Evolutionary conservation across 2,329 filamentous ascomycete species (phyloP).

Genomic region (Claviceps lovelessii): DNA sequence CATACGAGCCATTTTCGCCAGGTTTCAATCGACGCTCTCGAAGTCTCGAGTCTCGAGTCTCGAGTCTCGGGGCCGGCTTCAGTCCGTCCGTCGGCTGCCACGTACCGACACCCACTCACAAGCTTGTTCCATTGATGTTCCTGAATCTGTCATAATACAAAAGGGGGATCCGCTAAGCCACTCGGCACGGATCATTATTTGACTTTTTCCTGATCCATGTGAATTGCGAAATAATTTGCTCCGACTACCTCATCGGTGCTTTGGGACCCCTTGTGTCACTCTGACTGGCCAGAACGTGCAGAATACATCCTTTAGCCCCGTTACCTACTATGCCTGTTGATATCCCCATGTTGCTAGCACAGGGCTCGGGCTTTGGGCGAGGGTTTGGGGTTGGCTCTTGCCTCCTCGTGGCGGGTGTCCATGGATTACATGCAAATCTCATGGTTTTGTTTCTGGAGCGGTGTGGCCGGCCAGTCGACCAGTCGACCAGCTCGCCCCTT

Average conservation of each 20-base stretch:
- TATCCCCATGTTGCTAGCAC: neutral
- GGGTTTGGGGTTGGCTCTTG: neutral
- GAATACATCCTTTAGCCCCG: neutral
- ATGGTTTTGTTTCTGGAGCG: neutral
- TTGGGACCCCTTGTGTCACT: neutral
- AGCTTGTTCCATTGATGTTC: neutral
- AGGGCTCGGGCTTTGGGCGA: neutral
- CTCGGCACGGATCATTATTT: slow-evolving; percentile 2
- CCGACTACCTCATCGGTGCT: slow-evolving; percentile 6
- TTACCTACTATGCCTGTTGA: neutral
- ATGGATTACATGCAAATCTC: neutral
- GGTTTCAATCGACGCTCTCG: too few species aligned
- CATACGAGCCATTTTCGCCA: neutral
- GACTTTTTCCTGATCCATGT: slow-evolving; percentile 5
- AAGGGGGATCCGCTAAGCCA: slow-evolving; percentile 4
- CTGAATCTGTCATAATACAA: neutral
- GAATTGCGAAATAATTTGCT: slow-evolving; percentile 9
- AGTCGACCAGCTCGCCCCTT: neutral
- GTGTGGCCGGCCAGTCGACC: neutral
- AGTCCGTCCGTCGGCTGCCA: neutral
- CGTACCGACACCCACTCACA: too few species aligned
- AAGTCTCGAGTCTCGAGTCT: too few species aligned
- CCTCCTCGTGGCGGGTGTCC: neutral
- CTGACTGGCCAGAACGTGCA: slow-evolving; percentile 6
- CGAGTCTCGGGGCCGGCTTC: neutral